phyloP scores from a whole-genome alignment of 2,329 filamentous ascomycete genomes.

The Aspergillus japonicus region DNA sequence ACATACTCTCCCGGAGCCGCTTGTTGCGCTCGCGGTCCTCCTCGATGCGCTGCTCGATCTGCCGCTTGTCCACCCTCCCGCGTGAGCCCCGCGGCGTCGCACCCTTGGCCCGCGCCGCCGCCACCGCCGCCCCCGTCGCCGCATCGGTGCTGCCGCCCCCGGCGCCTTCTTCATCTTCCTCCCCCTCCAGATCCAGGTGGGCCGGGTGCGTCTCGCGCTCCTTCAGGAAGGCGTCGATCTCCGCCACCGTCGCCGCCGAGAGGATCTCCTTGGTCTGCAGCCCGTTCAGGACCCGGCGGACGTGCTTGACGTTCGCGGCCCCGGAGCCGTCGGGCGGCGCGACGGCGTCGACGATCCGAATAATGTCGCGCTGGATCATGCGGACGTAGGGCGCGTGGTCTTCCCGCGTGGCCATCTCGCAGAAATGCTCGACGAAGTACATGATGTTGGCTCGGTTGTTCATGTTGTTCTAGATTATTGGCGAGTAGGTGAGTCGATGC shows the following conservation, averaged over 20 bases:
- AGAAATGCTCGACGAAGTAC: slow-evolving; percentile 96
- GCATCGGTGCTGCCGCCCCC: background rate
- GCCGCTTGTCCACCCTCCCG: slow-evolving; percentile 69
- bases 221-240: slow-evolving; percentile 81
- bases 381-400: slow-evolving; percentile 77
- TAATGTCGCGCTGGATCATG: slow-evolving; percentile 93
- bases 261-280: slow-evolving; percentile 72
- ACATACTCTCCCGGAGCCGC: slow-evolving; percentile 83
- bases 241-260: slow-evolving; percentile 68
- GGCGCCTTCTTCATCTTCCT: slow-evolving; percentile 18
- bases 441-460: slow-evolving; percentile 98
- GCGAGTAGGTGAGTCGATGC: no score
- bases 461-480: slow-evolving; percentile 70
- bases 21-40: slow-evolving; percentile 96
- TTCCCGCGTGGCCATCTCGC: slow-evolving; percentile 77
- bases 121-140: slow-evolving; percentile 16
- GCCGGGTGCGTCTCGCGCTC: slow-evolving; percentile 68
- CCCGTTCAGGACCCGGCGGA: slow-evolving; percentile 73
- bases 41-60: slow-evolving; percentile 94
- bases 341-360: slow-evolving; percentile 87
- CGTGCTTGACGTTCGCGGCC: slow-evolving; percentile 90
- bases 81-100: slow-evolving; percentile 30
- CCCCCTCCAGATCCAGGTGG: slow-evolving; percentile 50
- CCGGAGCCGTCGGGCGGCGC: slow-evolving; percentile 83
- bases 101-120: slow-evolving; percentile 24